Base-by-base conservation (phyloP, 1,139 yeast genomes). In the Suhomyces coccinellae region DNA sequence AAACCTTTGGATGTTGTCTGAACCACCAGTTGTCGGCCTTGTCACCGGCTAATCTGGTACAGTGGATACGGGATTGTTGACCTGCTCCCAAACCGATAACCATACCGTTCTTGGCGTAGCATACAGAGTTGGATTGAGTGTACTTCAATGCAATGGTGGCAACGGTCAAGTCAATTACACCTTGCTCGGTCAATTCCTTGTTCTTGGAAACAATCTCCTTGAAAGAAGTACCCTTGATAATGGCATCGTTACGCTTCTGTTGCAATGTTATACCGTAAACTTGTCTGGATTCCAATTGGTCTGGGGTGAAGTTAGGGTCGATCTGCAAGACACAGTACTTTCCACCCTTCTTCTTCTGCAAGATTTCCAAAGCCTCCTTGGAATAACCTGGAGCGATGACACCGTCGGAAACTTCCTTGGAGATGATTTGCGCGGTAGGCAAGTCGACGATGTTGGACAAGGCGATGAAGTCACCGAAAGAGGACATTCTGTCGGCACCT, bases 1-100 rank as follows among this genome's bases (percentile, higher is more conserved):
- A 75, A 16, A 93, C 99, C 65, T 77, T 82, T 58, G 98, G 98
- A 69, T 93, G 98, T 71, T 93, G 98, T 78, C 99, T 87, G 64
- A 93, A 80, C 99, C 99, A 93, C 98, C 98, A 93, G 80, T 89
- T 90, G 71, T 93, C 97, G 54, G 98, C 97, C 79, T 93, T 93
- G 63, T 93, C 99, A 66, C 99, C 99, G 43, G 99, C 99, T 59
- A 93, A 81, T 75, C 99, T 85, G 46, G 99, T 93, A 77, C 99
- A 93, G 77, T 93, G 99, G 63, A 93, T 93, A 76, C 99, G 87
- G 43, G 97, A 89, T 76, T 93, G 99, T 78, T 93, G 99, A 58
- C 99, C 99, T 49, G 99, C 99, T 62, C 99, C 99, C 61, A 93
- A 81, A 56, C 99, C 99, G 62, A 93, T 83, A 52, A 93, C 96